Percentiles rank a stretch among this genome's conserved stretches.
These are phyloP conservation scores for Fagopyrum tataricum DNA, from an alignment of 148 eudicot genomes.

Conservation along the genomic window DNA sequence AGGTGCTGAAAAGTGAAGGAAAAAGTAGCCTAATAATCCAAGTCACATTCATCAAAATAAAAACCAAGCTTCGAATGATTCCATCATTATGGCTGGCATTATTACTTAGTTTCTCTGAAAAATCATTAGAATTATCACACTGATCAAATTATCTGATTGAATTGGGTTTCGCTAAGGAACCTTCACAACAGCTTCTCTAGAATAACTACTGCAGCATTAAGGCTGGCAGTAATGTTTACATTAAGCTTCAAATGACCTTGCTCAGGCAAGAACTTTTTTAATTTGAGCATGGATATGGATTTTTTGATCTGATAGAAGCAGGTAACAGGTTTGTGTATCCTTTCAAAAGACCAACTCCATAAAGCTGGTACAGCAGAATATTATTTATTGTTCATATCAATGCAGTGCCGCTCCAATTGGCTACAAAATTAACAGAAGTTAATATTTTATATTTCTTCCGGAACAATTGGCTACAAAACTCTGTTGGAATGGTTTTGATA, in stretches of 20 bases:
- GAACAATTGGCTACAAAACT: not conserved
- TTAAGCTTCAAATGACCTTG: not conserved
- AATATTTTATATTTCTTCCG: not conserved
- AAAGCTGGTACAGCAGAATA: not conserved
- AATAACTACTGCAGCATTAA: not conserved
- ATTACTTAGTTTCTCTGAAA: not conserved
- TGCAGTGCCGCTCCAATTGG: not conserved
- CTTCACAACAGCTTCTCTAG: not conserved
- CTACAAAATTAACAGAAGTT: not conserved
- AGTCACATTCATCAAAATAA: not conserved
- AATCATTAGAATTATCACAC: not conserved
- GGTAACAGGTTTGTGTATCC: not conserved
- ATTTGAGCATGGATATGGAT: not conserved
- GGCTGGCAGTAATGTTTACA: not conserved
- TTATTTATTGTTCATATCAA: not conserved
- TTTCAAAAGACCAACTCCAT: not conserved
- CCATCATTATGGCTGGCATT: not conserved
- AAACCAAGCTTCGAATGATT: too few species aligned
- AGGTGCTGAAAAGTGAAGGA: not conserved
- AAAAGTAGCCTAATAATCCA: not conserved
- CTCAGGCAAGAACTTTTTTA: not conserved
- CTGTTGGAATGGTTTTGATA: not conserved
- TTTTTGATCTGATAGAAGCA: not conserved
- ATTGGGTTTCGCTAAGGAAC: not conserved
- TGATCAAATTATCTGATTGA: not conserved